Percentiles rank a stretch among this genome's conserved stretches.
Conservation (phyloP, 176 grass and related monocot genomes). For the Musa troglodytarum region DNA sequence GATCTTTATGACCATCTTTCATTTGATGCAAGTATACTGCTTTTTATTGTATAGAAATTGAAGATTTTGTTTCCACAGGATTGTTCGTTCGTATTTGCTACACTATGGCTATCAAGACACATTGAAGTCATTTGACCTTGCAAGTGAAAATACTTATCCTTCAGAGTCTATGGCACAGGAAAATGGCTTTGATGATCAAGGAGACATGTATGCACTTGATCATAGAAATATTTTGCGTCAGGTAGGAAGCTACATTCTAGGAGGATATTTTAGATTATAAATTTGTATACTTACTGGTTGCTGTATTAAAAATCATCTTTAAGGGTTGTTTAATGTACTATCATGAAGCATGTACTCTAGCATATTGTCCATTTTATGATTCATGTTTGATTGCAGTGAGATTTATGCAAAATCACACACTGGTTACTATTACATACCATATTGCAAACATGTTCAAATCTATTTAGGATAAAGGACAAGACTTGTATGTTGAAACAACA, state of each 20-base stretch:
- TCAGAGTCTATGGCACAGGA: constrained; percentile 23
- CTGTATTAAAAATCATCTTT: too few relatives aligned
- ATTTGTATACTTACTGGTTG: too few relatives aligned
- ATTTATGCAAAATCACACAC: not conserved
- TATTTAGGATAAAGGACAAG: too few relatives aligned
- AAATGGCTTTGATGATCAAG: constrained; percentile 68
- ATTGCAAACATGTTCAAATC: not conserved
- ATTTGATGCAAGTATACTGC: not conserved
- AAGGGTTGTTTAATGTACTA: not conserved
- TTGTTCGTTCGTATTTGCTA: constrained; percentile 90
- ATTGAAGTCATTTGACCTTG: constrained; percentile 75
- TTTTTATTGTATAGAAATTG: not conserved
- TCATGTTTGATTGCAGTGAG: not conserved
- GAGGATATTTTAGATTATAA: not conserved
- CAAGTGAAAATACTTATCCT: constrained; percentile 51
- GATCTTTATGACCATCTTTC: too few relatives aligned
- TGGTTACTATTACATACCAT: not conserved
- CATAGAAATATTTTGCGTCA: constrained; percentile 84
- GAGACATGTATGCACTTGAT: constrained; percentile 80
- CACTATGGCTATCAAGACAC: constrained; percentile 99
- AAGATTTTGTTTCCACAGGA: constrained; percentile 40
- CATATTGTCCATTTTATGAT: not conserved
- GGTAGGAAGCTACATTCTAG: constrained; percentile 25
- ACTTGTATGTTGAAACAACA: too few relatives aligned
- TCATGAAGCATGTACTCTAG: not conserved